A percentile compares a stretch with the other conserved stretches of the same genome.
phyloP scores from a whole-genome alignment of 2,329 filamentous ascomycete species.

The Talaromyces sp. region DNA sequence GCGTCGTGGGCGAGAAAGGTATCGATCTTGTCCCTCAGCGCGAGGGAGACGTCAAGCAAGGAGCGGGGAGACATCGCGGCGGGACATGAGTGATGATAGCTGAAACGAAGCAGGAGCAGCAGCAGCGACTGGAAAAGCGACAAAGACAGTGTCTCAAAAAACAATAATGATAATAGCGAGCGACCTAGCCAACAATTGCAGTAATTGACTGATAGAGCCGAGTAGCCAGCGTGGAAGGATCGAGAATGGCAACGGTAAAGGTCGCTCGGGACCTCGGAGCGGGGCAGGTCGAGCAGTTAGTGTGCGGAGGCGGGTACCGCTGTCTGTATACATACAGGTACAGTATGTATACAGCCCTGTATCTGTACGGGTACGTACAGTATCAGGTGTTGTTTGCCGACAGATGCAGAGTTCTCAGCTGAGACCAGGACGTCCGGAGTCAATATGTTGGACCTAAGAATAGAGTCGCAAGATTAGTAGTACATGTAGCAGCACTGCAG shows the following conservation, averaged over 20 bases:
- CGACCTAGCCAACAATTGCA: background rate
- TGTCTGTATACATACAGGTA: too few species aligned
- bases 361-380: too few species aligned
- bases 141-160: background rate
- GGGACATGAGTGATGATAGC: too few species aligned
- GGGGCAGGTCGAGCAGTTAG: background rate
- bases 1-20: constrained; percentile 5
- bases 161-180: background rate
- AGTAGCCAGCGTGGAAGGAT: background rate
- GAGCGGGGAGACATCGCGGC: constrained; percentile 6
- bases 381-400: too few species aligned
- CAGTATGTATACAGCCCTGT: too few species aligned
- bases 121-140: background rate
- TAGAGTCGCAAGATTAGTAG: too few species aligned
- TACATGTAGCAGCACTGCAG: too few species aligned
- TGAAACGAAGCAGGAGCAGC: too few species aligned
- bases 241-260: background rate
- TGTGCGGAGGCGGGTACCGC: background rate
- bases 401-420: too few species aligned
- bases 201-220: too few species aligned
- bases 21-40: constrained; percentile 6
- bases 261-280: background rate
- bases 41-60: constrained; percentile 8
- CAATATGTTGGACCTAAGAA: too few species aligned
- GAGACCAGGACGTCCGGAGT: too few species aligned